Evolutionary conservation across 2,329 filamentous ascomycete species (phyloP).

Genomic region (Trichoderma breve): DNA sequence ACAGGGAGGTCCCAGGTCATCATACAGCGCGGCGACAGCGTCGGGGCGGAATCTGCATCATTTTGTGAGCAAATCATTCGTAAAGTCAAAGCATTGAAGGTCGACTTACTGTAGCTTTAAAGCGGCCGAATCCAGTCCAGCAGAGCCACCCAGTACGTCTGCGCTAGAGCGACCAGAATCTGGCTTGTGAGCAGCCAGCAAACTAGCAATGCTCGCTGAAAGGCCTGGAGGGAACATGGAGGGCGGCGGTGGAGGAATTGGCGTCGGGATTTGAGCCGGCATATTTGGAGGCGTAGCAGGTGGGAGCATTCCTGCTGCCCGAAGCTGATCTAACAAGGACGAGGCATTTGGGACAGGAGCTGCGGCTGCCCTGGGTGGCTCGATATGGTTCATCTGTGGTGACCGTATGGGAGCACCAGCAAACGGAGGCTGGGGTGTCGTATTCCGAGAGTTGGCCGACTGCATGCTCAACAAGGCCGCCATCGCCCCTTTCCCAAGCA

Average conservation of each 20-base stretch:
- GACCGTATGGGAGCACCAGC: conserved; percentile 45
- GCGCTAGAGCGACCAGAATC: conserved; percentile 27
- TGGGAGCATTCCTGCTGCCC: conserved; percentile 65
- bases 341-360: background rate
- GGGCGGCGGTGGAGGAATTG: conserved; percentile 23
- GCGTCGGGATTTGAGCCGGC: conserved; percentile 34
- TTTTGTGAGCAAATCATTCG: conserved; percentile 20
- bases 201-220: conserved; percentile 37
- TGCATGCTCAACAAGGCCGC: conserved; percentile 57
- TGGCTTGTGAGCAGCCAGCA: conserved; percentile 34
- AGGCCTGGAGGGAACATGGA: conserved; percentile 32
- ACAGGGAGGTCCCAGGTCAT: conserved; percentile 80
- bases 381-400: conserved; percentile 45
- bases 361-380: conserved; percentile 31
- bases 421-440: conserved; percentile 41
- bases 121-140: conserved; percentile 63
- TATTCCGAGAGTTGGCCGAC: conserved; percentile 48
- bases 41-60: conserved; percentile 65
- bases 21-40: conserved; percentile 72
- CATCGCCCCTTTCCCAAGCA: conserved; percentile 60
- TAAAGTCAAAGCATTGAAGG: background rate
- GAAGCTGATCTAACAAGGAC: conserved; percentile 63
- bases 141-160: conserved; percentile 49
- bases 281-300: conserved; percentile 41
- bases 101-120: conserved; percentile 67